phyloP scores from a whole-genome alignment of 1,139 yeast genomes.

The Zygosaccharomyces sapae region DNA sequence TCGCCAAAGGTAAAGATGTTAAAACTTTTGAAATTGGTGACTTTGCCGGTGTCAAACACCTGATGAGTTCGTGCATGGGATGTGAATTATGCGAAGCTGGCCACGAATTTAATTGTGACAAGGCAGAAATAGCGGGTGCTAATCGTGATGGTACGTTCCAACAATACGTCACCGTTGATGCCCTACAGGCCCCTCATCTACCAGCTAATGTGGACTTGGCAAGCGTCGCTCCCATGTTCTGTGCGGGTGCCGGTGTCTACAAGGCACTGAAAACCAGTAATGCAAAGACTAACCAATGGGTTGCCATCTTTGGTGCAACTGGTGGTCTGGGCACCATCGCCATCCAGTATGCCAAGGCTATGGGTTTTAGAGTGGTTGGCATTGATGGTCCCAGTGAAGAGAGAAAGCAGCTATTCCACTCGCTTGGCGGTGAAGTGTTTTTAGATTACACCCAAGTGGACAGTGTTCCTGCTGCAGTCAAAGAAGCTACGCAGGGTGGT shows the following conservation, averaged over 20 bases:
- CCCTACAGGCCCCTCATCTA: slow-evolving; percentile 68
- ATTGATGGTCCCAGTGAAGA: slow-evolving; percentile 67
- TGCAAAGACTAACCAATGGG: slow-evolving; percentile 67
- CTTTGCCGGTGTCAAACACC: slow-evolving; percentile 70
- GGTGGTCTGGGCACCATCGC: slow-evolving; percentile 79
- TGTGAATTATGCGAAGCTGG: slow-evolving; percentile 67
- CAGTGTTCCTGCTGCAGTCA: slow-evolving; percentile 54
- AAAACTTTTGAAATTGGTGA: slow-evolving; percentile 67
- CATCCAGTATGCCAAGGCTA: slow-evolving; percentile 66
- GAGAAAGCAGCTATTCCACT: slow-evolving; percentile 52
- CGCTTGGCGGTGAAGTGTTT: slow-evolving; percentile 63
- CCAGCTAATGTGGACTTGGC: slow-evolving; percentile 67
- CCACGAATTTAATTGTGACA: slow-evolving; percentile 62
- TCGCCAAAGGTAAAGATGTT: slow-evolving; percentile 63
- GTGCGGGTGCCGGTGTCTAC: slow-evolving; percentile 80
- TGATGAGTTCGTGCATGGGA: slow-evolving; percentile 64
- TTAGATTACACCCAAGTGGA: slow-evolving; percentile 59
- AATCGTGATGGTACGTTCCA: slow-evolving; percentile 80
- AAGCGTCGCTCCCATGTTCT: slow-evolving; percentile 62
- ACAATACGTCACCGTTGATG: slow-evolving; percentile 76
- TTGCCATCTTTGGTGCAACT: slow-evolving; percentile 72
- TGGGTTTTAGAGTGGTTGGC: slow-evolving; percentile 69
- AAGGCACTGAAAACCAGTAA: slow-evolving; percentile 71
- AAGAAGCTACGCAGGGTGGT: slow-evolving; percentile 62
- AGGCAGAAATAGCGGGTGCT: slow-evolving; percentile 69